Evolutionary conservation across 2,329 filamentous ascomycete genomes (phyloP).

Genomic region (Talaromyces atroroseus): DNA sequence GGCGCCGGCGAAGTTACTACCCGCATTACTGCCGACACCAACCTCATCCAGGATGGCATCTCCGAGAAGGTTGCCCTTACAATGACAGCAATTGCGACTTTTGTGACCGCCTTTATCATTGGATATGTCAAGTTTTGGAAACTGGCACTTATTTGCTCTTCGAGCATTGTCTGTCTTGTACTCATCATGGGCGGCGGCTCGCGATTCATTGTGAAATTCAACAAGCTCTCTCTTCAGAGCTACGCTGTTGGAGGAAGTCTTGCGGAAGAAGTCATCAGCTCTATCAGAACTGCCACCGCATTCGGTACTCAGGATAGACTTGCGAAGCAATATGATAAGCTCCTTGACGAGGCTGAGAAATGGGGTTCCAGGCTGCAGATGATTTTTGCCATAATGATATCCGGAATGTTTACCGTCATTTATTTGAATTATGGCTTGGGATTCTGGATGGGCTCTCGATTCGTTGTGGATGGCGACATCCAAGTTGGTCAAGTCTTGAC

Average conservation of each 20-base stretch:
- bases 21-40: slow-evolving; percentile 89
- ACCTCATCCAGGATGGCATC: slow-evolving; percentile 87
- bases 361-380: slow-evolving; percentile 73
- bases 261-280: slow-evolving; percentile 91
- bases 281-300: slow-evolving; percentile 83
- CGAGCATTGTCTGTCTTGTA: slow-evolving; percentile 74
- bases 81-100: slow-evolving; percentile 70
- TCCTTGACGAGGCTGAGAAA: slow-evolving; percentile 66
- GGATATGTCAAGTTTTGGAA: slow-evolving; percentile 92
- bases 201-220: slow-evolving; percentile 71
- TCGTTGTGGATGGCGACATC: slow-evolving; percentile 57
- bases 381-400: slow-evolving; percentile 71
- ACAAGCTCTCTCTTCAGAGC: slow-evolving; percentile 68
- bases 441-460: slow-evolving; percentile 82
- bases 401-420: slow-evolving; percentile 73
- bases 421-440: slow-evolving; percentile 83
- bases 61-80: slow-evolving; percentile 83
- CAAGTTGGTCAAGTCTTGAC: slow-evolving; percentile 64
- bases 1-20: slow-evolving; percentile 92
- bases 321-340: slow-evolving; percentile 75
- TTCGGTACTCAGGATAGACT: slow-evolving; percentile 92
- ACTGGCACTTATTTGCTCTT: slow-evolving; percentile 78
- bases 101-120: slow-evolving; percentile 83
- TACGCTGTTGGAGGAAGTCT: slow-evolving; percentile 83
- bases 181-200: slow-evolving; percentile 69